A percentile compares a stretch with the other conserved stretches of the same genome.
These are phyloP conservation scores for Tephrocybe sp. DNA, from an alignment of 768 basidiomycete genomes.

Conservation along the genomic window DNA sequence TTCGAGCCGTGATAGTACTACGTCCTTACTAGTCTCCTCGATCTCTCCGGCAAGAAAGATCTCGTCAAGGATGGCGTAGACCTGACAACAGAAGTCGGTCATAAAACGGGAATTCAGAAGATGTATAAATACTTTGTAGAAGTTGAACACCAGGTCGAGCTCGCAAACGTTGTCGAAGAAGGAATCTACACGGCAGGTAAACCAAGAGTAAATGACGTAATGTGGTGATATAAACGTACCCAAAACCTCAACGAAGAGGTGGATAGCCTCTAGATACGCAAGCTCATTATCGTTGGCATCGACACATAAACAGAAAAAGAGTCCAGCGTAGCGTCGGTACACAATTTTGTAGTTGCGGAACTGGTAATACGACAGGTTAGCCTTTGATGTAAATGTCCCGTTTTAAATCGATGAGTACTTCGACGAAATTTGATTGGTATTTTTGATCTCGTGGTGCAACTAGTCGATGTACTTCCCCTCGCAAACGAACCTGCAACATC, in stretches of 20 bases:
- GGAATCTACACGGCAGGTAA: slow-evolving; percentile 58
- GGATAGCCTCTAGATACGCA: slow-evolving; percentile 95
- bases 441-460: slow-evolving; percentile 98
- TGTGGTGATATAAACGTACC: slow-evolving; percentile 47
- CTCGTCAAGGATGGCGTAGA: slow-evolving; percentile 97
- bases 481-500: slow-evolving; percentile 69
- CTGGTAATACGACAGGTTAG: slow-evolving; percentile 38
- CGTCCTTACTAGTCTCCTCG: slow-evolving; percentile 97
- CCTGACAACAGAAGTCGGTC: slow-evolving; percentile 42
- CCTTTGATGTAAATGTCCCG: slow-evolving; percentile 2
- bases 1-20: slow-evolving; percentile 87
- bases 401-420: slow-evolving; percentile 52
- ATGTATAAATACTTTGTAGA: slow-evolving; percentile 73
- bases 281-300: slow-evolving; percentile 99
- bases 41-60: slow-evolving; percentile 98
- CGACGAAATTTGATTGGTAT: slow-evolving; percentile 98
- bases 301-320: slow-evolving; percentile 97
- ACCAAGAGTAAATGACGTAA: slow-evolving; percentile 1
- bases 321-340: slow-evolving; percentile 93
- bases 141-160: slow-evolving; percentile 97
- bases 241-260: slow-evolving; percentile 96
- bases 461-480: slow-evolving; percentile 94
- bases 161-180: slow-evolving; percentile 99
- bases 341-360: slow-evolving; percentile 98
- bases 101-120: background rate